phyloP scores from a whole-genome alignment of 257 asterid species.

The Penstemon davidsonii region DNA sequence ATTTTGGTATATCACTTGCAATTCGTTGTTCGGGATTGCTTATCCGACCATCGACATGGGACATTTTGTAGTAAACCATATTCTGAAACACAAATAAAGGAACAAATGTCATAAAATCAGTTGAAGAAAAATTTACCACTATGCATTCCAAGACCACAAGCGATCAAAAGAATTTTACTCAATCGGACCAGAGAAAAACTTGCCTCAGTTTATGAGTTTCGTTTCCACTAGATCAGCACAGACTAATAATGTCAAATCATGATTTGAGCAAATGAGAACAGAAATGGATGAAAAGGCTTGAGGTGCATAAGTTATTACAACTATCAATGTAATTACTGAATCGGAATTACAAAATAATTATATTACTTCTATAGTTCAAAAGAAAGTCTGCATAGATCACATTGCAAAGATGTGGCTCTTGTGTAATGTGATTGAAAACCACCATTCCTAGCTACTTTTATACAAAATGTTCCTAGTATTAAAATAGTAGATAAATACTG shows the following conservation, averaged over 20 bases:
- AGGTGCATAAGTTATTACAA: slow-evolving; percentile 10
- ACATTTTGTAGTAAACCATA: slow-evolving; percentile 96
- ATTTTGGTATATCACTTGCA: slow-evolving; percentile 96
- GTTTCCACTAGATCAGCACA: slow-evolving; percentile 16
- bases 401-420: slow-evolving; percentile 9
- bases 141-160: slow-evolving; percentile 22
- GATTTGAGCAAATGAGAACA: slow-evolving; percentile 16
- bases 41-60: slow-evolving; percentile 98
- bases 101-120: neutral
- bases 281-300: slow-evolving; percentile 20
- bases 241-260: neutral
- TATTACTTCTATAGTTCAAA: neutral
- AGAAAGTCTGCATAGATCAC: slow-evolving; percentile 5
- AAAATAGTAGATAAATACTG: slow-evolving; percentile 1
- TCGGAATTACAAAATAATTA: slow-evolving; percentile 5
- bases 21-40: slow-evolving; percentile 94
- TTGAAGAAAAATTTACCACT: no score
- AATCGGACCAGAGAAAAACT: slow-evolving; percentile 8
- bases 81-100: slow-evolving; percentile 52
- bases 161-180: slow-evolving; percentile 19
- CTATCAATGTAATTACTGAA: neutral
- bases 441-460: slow-evolving; percentile 10
- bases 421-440: slow-evolving; percentile 10
- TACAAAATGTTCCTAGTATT: neutral
- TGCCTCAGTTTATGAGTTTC: slow-evolving; percentile 14